These are phyloP conservation scores for Penicillium decumbens DNA, from an alignment of 2,329 filamentous ascomycete genomes.

Conservation along the genomic window DNA sequence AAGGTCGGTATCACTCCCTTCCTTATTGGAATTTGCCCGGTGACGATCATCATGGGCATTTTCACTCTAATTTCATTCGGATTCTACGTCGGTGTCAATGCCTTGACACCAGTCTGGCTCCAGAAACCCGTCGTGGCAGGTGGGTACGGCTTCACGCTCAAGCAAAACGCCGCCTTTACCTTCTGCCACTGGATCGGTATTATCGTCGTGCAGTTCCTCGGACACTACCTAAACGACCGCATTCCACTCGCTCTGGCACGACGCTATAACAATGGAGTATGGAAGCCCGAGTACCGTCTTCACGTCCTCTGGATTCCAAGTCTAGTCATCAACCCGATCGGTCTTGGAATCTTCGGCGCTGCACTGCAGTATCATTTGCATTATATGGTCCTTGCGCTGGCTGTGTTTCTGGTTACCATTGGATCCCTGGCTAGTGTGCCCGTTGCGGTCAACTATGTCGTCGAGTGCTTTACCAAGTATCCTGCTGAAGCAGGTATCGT, in stretches of 20 bases:
- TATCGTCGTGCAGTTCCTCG: constrained; percentile 34
- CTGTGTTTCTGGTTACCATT: constrained; percentile 40
- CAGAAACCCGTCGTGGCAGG: constrained; percentile 35
- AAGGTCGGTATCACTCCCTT: constrained; percentile 23
- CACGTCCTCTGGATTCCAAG: constrained; percentile 28
- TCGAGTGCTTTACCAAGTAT: constrained; percentile 35
- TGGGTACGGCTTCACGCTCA: constrained; percentile 43
- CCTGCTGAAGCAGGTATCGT: constrained; percentile 35
- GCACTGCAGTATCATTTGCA: constrained; percentile 41
- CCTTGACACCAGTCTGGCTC: constrained; percentile 38
- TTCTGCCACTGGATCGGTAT: constrained; percentile 44
- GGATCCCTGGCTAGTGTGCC: constrained; percentile 28
- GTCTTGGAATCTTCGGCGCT: constrained; percentile 36
- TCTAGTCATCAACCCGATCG: constrained; percentile 28
- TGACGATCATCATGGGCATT: constrained; percentile 37
- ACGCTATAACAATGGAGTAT: constrained; percentile 26
- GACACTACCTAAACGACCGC: constrained; percentile 38
- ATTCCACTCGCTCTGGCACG: constrained; percentile 35
- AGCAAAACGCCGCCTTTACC: constrained; percentile 39
- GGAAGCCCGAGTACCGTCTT: constrained; percentile 36
- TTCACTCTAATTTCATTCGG: constrained; percentile 39
- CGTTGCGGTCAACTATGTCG: constrained; percentile 25
- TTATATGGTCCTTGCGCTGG: constrained; percentile 41
- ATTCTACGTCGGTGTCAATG: constrained; percentile 34
- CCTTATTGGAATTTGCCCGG: constrained; percentile 32